A percentile compares a stretch with the other conserved stretches of the same genome.
Evolutionary conservation across 176 grass and related monocot species (phyloP).

Genomic region (Bothriochloa decipiens): DNA sequence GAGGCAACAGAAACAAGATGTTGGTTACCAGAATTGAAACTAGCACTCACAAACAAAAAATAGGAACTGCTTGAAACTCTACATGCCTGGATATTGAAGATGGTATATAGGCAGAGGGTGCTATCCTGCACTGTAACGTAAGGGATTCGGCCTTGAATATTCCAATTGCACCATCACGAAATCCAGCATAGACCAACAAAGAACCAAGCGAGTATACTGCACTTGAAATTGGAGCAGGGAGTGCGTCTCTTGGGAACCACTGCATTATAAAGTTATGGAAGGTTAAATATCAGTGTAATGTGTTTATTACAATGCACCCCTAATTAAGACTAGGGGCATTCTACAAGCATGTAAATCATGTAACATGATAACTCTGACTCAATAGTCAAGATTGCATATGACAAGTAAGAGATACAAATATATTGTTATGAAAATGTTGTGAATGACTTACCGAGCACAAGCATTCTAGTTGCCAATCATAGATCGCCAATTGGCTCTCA

Average conservation of each 20-base stretch:
- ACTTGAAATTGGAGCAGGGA: slow-evolving; percentile 71
- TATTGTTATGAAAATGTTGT: neutral
- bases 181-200: slow-evolving; percentile 47
- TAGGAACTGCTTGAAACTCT: neutral
- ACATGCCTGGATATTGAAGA: slow-evolving; percentile 45
- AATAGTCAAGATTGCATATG: neutral
- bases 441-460: slow-evolving; percentile 42
- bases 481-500: slow-evolving; percentile 61
- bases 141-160: slow-evolving; percentile 75
- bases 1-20: neutral
- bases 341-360: neutral
- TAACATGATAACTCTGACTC: neutral
- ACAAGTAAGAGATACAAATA: neutral
- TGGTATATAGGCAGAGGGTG: slow-evolving; percentile 69
- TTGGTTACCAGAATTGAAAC: neutral
- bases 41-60: neutral
- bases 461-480: slow-evolving; percentile 58
- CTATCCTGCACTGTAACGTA: slow-evolving; percentile 65
- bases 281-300: neutral
- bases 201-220: slow-evolving; percentile 84
- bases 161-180: slow-evolving; percentile 60
- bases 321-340: neutral
- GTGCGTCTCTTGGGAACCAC: slow-evolving; percentile 80
- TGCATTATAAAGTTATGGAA: slow-evolving; percentile 30
- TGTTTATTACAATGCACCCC: neutral